Conservation (phyloP, 345 rosid species). For the Limnanthes douglasii region DNA sequence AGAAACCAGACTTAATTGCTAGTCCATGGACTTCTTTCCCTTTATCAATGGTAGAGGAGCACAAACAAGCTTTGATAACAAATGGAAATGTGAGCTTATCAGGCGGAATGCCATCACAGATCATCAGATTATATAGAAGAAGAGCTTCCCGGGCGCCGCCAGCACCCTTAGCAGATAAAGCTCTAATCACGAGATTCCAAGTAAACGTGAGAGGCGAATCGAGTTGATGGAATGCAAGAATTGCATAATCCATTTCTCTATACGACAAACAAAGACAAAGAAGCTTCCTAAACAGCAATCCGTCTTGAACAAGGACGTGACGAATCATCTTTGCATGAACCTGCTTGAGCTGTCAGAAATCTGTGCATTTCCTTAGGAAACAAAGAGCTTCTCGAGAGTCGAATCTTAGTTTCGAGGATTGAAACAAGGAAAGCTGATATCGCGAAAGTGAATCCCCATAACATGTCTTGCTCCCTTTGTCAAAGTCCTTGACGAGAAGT, state of each 20-base stretch:
- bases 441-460: slow-evolving; percentile 86
- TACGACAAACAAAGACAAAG: slow-evolving; percentile 51
- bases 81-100: slow-evolving; percentile 76
- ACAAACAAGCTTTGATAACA: slow-evolving; percentile 44
- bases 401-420: slow-evolving; percentile 67
- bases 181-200: slow-evolving; percentile 66
- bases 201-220: slow-evolving; percentile 28
- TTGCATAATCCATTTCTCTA: slow-evolving; percentile 29
- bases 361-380: slow-evolving; percentile 25
- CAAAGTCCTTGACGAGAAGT: slow-evolving; percentile 96
- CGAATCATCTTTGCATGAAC: slow-evolving; percentile 40
- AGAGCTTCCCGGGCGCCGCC: slow-evolving; percentile 35
- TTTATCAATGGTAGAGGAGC: slow-evolving; percentile 13
- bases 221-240: slow-evolving; percentile 31
- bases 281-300: slow-evolving; percentile 81
- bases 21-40: slow-evolving; percentile 46
- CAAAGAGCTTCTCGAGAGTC: slow-evolving; percentile 22
- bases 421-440: slow-evolving; percentile 98
- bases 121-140: slow-evolving; percentile 38
- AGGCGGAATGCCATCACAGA: slow-evolving; percentile 20
- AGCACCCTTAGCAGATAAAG: slow-evolving; percentile 21
- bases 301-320: slow-evolving; percentile 84
- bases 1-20: slow-evolving; percentile 43
- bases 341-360: slow-evolving; percentile 42
- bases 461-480: slow-evolving; percentile 98